Evolutionary conservation across 768 basidiomycete genomes (phyloP).

Genomic region (Naganishia kalamii): DNA sequence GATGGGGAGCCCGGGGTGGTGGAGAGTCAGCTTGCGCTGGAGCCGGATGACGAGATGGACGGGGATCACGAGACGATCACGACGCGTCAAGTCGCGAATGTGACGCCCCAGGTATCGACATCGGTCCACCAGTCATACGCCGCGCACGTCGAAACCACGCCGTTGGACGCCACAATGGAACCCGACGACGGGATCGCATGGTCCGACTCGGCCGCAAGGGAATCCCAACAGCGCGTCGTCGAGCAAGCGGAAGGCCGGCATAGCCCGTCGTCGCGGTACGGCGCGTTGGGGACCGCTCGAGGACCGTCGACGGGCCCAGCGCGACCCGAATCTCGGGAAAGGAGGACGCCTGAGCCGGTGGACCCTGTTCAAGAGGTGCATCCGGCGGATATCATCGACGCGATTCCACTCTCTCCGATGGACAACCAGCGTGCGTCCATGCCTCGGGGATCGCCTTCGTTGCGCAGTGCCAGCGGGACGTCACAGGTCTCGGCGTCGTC

Average conservation of each 20-base stretch:
- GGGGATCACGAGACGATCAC: background rate
- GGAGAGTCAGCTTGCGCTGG: too few relatives aligned
- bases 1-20: too few relatives aligned
- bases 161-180: conserved; percentile 51
- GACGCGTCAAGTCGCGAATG: background rate
- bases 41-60: conserved; percentile 45
- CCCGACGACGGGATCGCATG: conserved; percentile 79
- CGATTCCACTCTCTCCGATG: background rate
- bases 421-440: conserved; percentile 3
- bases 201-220: conserved; percentile 66
- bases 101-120: background rate
- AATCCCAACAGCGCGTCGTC: conserved; percentile 42
- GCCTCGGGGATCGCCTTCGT: background rate
- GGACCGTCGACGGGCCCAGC: background rate
- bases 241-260: background rate
- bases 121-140: background rate
- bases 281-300: conserved; percentile 6
- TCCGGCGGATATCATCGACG: background rate
- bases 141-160: conserved; percentile 7
- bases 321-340: background rate
- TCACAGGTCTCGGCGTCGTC: background rate
- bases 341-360: too few relatives aligned
- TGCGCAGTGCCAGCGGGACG: background rate
- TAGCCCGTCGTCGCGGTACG: background rate
- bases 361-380: background rate